Evolutionary conservation across 768 basidiomycete genomes (phyloP), one percentile per base, ranked within the genome.

Genomic region (Rhizopogon vinicolor): DNA sequence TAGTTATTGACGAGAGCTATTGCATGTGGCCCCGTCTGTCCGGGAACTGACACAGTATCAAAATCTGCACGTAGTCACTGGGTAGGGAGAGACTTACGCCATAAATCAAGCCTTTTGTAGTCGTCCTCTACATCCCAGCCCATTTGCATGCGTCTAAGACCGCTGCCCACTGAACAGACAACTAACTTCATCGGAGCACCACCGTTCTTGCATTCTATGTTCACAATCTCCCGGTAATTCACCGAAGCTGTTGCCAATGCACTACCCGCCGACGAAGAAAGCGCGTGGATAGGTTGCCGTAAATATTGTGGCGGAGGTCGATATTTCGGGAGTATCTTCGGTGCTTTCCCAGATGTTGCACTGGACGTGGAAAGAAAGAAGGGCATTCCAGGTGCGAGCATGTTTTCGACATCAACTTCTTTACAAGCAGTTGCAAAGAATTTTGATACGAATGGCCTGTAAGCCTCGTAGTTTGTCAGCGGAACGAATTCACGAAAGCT

Each of bases 311-410:
- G 29, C 0, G 25, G 3, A 29, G 64, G 62, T 3, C 45, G 55
- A 37, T 65, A 65, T 48, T 59, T 65, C 39, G 65, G 61, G 10
- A 64, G 62, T 41, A 57, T 50, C 40, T 66, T 64, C 4, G 25
- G 25, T 4, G 51, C 56, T 28, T 55, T 58, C 2, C 63, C 39
- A 18, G 63, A 64, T n/a, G 63, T 64, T n/a, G 52, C 54, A 46
- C 65, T 62, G 0, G 63, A 60, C 1, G 48, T 31, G 13, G 65
- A 60, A 29, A 66, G 39, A 29, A 61, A 65, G 40, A 43, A 58
- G 19, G 65, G 65, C 18, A 66, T 22, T 0, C 65, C 62, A 1
- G 62, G 62, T 2, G 62, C 59, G 49, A 64, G 66, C 56, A 66
- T 62, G 49, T 66, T 54, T 43, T 55, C 57, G 57, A 62, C 54